phyloP scores from a whole-genome alignment of 31 red algal species.

The Bonnemaisonia californica region DNA sequence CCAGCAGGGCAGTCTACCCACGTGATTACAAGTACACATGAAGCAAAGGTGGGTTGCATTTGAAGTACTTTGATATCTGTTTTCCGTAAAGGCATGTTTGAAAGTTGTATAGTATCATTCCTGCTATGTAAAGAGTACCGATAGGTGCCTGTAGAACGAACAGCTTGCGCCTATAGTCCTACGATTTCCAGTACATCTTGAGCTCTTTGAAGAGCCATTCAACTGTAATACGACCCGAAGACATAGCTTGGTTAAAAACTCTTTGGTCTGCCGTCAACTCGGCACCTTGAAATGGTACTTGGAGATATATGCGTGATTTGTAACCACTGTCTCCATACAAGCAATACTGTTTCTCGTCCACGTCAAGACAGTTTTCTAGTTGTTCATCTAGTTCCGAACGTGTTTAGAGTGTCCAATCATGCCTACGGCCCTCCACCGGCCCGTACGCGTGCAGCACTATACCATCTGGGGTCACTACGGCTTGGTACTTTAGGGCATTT shows the following conservation, averaged over 20 bases:
- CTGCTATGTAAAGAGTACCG: not conserved
- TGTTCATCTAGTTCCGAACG: not conserved
- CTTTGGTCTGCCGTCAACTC: not conserved
- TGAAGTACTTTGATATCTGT: no score
- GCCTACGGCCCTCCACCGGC: not conserved
- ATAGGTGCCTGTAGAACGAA: not conserved
- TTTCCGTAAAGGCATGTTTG: not conserved
- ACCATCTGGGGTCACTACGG: not conserved
- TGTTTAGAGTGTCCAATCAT: not conserved
- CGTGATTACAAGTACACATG: no score
- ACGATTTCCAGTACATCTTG: slow-evolving; percentile 6
- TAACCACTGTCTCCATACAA: slow-evolving; percentile 20
- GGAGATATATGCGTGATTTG: not conserved
- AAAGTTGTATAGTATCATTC: not conserved
- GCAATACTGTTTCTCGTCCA: not conserved
- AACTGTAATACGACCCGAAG: not conserved
- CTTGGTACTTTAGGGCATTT: not conserved
- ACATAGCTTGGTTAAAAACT: slow-evolving; percentile 17
- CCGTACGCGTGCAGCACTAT: no score
- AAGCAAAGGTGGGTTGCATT: no score
- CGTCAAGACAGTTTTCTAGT: not conserved
- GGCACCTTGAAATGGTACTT: slow-evolving; percentile 8
- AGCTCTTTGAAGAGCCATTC: slow-evolving; percentile 34
- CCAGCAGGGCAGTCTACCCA: no score
- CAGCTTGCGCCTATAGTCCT: slow-evolving; percentile 13